Evolutionary conservation across 1,284 basidiomycete species (phyloP).

Genomic region (Ustilago vetiveriae): DNA sequence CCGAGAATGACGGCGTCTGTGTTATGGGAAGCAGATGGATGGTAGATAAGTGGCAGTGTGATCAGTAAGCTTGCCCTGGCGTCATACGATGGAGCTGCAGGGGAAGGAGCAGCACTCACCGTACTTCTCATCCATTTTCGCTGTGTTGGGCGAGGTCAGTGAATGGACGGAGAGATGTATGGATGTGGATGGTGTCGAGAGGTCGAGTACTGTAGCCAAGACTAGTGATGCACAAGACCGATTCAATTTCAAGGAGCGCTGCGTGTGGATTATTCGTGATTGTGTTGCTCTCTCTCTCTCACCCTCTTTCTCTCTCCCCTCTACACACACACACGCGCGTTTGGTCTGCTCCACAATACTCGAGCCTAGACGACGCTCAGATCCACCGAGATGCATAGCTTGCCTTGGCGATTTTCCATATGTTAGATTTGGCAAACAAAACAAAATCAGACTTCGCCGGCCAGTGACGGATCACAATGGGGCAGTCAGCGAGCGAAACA

Average conservation of each 20-base stretch:
- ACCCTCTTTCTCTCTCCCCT: too few relatives aligned
- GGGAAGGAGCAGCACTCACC: constrained; percentile 24
- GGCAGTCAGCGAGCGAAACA: too few relatives aligned
- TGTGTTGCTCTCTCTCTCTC: constrained; percentile 9
- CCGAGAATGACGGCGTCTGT: constrained; percentile 71
- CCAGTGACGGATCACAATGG: too few relatives aligned
- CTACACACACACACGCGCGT: too few relatives aligned
- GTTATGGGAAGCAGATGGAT: not conserved
- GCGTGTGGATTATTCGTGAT: not conserved
- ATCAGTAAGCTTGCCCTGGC: constrained; percentile 9
- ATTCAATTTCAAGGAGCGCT: not conserved
- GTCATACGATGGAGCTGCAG: too few relatives aligned
- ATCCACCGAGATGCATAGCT: constrained; percentile 2
- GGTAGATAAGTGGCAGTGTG: not conserved
- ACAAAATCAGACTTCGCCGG: too few relatives aligned
- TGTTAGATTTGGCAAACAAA: not conserved
- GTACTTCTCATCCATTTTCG: constrained; percentile 62
- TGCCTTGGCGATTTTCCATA: not conserved
- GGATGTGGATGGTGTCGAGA: not conserved
- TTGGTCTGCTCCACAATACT: not conserved
- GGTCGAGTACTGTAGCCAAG: too few relatives aligned
- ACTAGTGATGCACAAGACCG: too few relatives aligned
- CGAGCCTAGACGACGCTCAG: not conserved
- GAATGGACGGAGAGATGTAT: not conserved
- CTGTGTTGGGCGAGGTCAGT: not conserved